Evolutionary conservation across 345 rosid genomes (phyloP).

Genomic region (Salix caprea): DNA sequence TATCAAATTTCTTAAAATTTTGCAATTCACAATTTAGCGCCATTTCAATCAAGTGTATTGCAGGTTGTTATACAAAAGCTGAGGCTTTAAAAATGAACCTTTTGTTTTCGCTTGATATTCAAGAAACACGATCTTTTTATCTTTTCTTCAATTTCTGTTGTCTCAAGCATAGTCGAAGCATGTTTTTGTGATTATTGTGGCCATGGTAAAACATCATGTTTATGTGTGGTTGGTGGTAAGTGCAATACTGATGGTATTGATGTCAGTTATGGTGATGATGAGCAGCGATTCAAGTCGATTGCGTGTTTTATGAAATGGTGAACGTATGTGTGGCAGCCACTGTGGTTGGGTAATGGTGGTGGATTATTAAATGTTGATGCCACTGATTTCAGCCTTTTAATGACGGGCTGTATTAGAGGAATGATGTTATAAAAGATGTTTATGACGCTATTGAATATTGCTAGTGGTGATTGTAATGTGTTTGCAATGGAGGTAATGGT

Average conservation of each 20-base stretch:
- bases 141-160: background rate
- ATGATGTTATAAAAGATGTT: too few species aligned
- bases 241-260: background rate
- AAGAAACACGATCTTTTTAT: background rate
- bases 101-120: background rate
- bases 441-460: too few species aligned
- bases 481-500: too few species aligned
- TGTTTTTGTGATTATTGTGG: background rate
- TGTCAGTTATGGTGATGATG: background rate
- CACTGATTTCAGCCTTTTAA: too few species aligned
- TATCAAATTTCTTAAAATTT: background rate
- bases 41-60: background rate
- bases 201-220: background rate
- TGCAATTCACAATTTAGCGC: background rate
- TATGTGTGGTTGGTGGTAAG: background rate
- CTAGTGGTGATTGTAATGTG: too few species aligned
- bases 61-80: background rate
- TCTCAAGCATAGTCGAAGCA: background rate
- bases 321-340: too few species aligned
- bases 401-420: too few species aligned
- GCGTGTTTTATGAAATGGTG: background rate
- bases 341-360: too few species aligned
- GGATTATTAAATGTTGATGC: too few species aligned
- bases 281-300: background rate
- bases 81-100: background rate